Conservation (phyloP, 768 basidiomycete genomes). For the Dioszegia aurantiaca region DNA sequence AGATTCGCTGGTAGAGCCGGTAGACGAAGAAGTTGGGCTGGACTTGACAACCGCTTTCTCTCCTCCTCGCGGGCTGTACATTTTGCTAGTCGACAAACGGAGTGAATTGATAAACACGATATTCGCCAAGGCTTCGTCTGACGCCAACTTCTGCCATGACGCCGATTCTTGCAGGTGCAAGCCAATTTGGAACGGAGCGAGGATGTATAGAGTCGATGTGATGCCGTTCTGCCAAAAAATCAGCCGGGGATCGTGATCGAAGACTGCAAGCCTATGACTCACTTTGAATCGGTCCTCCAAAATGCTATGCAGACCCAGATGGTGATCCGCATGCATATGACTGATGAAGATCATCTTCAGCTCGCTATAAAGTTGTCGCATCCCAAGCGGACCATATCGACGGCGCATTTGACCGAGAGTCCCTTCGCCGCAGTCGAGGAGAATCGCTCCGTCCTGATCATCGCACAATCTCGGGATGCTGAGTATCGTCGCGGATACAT, state of each 20-base stretch:
- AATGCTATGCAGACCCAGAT: slow-evolving; percentile 73
- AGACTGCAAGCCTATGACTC: slow-evolving; percentile 23
- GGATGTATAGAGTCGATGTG: slow-evolving; percentile 59
- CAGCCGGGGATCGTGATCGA: not conserved
- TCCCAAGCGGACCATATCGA: slow-evolving; percentile 60
- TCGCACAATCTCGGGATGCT: slow-evolving; percentile 69
- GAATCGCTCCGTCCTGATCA: slow-evolving; percentile 62
- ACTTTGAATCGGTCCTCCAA: slow-evolving; percentile 70
- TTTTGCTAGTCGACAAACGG: too few species aligned
- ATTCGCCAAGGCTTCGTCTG: slow-evolving; percentile 31
- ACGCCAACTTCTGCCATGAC: slow-evolving; percentile 69
- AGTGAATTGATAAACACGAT: slow-evolving; percentile 27
- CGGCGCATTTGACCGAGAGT: slow-evolving; percentile 84
- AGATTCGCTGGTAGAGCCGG: too few species aligned
- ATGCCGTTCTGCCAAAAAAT: slow-evolving; percentile 28
- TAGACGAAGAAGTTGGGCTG: too few species aligned
- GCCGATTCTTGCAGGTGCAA: slow-evolving; percentile 63
- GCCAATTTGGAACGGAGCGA: slow-evolving; percentile 52
- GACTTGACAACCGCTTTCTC: too few species aligned
- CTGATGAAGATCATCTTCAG: slow-evolving; percentile 79
- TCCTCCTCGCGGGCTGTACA: too few species aligned
- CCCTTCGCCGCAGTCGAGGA: slow-evolving; percentile 90
- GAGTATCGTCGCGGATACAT: slow-evolving; percentile 72
- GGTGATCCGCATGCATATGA: slow-evolving; percentile 91
- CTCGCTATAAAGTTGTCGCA: slow-evolving; percentile 59